phyloP scores from a whole-genome alignment of 2,329 filamentous ascomycete species.

The Geosmithia flava region DNA sequence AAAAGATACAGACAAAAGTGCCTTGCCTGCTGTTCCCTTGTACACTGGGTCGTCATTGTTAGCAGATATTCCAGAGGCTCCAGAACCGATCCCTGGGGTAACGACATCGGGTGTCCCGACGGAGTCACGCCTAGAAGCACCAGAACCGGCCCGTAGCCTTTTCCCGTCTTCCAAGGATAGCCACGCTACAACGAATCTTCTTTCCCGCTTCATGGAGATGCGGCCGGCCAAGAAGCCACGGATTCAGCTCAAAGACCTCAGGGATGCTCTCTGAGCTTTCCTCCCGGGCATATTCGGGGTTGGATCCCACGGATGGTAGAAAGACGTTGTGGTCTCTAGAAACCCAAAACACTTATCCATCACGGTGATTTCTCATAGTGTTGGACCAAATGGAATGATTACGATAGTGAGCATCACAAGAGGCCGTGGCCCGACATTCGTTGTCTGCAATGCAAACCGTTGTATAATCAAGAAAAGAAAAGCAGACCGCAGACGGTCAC shows the following conservation, averaged over 20 bases:
- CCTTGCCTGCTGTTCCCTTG: neutral
- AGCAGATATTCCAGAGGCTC: neutral
- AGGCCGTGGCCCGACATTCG: too few relatives aligned
- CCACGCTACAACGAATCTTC: neutral
- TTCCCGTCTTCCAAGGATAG: neutral
- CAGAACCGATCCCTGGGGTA: neutral
- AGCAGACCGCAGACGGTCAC: too few relatives aligned
- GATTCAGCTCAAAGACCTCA: neutral
- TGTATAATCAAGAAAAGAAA: too few relatives aligned
- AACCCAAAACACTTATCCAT: too few relatives aligned
- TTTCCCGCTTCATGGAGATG: conserved; percentile 2
- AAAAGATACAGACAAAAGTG: neutral
- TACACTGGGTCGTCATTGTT: neutral
- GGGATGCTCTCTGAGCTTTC: neutral
- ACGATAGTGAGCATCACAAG: too few relatives aligned
- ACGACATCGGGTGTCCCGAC: neutral
- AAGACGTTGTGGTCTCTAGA: too few relatives aligned
- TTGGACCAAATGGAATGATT: too few relatives aligned
- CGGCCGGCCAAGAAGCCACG: neutral
- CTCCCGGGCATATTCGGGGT: too few relatives aligned
- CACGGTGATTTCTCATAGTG: too few relatives aligned
- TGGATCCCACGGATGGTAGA: too few relatives aligned
- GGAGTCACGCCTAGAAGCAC: neutral
- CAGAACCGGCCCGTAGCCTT: neutral
- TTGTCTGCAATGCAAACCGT: too few relatives aligned